phyloP scores from a whole-genome alignment of 176 grass and related monocot genomes.

The Puya raimondii region DNA sequence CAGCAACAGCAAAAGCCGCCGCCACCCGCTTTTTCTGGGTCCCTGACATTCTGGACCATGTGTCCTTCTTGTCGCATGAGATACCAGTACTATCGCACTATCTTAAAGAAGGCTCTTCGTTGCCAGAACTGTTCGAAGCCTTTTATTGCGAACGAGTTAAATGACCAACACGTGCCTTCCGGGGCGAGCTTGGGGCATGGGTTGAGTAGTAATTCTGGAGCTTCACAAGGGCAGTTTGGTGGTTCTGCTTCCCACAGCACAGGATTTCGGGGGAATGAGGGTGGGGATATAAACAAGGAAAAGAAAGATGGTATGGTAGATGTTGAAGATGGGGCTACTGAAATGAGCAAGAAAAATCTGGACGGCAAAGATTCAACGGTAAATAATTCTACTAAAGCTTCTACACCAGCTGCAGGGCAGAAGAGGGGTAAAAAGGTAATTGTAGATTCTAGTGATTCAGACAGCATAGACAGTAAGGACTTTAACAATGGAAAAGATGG shows the following conservation, averaged over 20 bases:
- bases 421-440: conserved; percentile 47
- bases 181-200: conserved; percentile 24
- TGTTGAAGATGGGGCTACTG: background rate
- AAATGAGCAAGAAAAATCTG: conserved; percentile 7
- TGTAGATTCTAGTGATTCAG: conserved; percentile 41
- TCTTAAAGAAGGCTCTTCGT: conserved; percentile 63
- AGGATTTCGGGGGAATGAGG: background rate
- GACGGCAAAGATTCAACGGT: conserved; percentile 5
- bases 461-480: conserved; percentile 36
- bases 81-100: conserved; percentile 70
- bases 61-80: conserved; percentile 69
- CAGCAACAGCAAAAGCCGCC: conserved; percentile 33
- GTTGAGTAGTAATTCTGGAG: conserved; percentile 27
- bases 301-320: background rate
- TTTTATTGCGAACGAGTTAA: conserved; percentile 66
- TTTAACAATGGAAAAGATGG: conserved; percentile 24
- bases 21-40: conserved; percentile 18
- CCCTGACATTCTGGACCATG: conserved; percentile 72
- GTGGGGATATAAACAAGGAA: background rate
- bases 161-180: conserved; percentile 35
- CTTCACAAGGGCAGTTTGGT: conserved; percentile 34
- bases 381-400: conserved; percentile 31
- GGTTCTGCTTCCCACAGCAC: background rate
- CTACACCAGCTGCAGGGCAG: conserved; percentile 26
- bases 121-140: conserved; percentile 84